These are phyloP conservation scores for Globisporangium recalcitrans DNA, from an alignment of 352 stramenopile species.

Conservation along the genomic window DNA sequence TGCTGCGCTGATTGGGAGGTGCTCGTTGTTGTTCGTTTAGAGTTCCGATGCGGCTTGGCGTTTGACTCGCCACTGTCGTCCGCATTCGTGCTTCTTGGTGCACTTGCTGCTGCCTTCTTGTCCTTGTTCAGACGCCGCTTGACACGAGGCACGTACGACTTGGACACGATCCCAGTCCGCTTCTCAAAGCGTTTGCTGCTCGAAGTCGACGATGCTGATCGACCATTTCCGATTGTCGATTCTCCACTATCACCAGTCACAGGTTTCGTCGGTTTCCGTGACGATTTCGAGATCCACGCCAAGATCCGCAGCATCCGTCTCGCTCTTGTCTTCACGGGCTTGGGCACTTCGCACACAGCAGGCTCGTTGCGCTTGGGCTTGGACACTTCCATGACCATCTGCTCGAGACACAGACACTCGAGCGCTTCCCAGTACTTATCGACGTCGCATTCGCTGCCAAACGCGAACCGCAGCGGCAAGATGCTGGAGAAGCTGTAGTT, in stretches of 20 bases:
- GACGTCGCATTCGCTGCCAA: conserved; percentile 37
- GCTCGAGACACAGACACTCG: conserved; percentile 72
- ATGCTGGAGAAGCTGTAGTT: conserved; percentile 60
- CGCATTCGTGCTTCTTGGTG: not conserved
- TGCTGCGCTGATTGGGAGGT: not conserved
- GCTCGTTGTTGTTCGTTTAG: not conserved
- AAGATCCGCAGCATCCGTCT: conserved; percentile 65
- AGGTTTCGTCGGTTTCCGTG: conserved; percentile 34
- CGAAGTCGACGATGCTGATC: conserved; percentile 7
- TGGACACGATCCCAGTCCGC: conserved; percentile 67
- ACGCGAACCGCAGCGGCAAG: conserved; percentile 52
- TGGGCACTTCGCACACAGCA: conserved; percentile 50
- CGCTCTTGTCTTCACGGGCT: conserved; percentile 54
- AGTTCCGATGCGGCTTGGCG: conserved; percentile 11
- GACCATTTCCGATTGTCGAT: too few species aligned
- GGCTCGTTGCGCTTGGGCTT: conserved; percentile 49
- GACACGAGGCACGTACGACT: conserved; percentile 25
- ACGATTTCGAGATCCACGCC: conserved; percentile 60
- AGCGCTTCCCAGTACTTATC: conserved; percentile 74
- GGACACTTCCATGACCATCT: conserved; percentile 75
- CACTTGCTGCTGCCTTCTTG: conserved; percentile 11
- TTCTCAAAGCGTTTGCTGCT: conserved; percentile 16
- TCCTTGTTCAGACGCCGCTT: conserved; percentile 23
- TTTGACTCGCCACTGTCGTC: conserved; percentile 14
- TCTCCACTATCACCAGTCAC: not conserved